Conservation (phyloP, 257 asterid species). For the Ilex asprella region DNA sequence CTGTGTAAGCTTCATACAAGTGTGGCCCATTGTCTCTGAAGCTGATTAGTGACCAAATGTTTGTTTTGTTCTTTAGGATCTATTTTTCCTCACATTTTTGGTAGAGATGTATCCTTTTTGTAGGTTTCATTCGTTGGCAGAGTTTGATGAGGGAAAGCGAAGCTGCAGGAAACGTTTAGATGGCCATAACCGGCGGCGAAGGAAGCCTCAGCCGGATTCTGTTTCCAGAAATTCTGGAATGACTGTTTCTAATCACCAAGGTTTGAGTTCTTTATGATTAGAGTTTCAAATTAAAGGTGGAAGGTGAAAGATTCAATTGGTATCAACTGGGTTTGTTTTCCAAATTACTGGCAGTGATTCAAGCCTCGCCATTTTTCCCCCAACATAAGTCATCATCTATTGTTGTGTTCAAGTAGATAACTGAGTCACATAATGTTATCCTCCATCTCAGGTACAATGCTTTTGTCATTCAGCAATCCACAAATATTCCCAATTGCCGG, state of each 20-base stretch:
- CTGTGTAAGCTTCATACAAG: too few relatives aligned
- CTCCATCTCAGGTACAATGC: slow-evolving; percentile 28
- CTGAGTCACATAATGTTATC: not conserved
- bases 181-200: slow-evolving; percentile 81
- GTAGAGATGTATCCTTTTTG: not conserved
- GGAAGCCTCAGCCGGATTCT: slow-evolving; percentile 77
- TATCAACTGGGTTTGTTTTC: too few relatives aligned
- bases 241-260: slow-evolving; percentile 35
- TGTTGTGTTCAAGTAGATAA: not conserved
- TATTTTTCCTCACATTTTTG: too few relatives aligned
- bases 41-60: too few relatives aligned
- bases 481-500: slow-evolving; percentile 33
- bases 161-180: slow-evolving; percentile 94
- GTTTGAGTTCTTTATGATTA: slow-evolving; percentile 2
- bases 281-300: too few relatives aligned
- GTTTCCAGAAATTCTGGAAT: slow-evolving; percentile 32
- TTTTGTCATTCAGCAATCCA: slow-evolving; percentile 47
- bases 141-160: slow-evolving; percentile 83
- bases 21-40: too few relatives aligned
- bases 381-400: too few relatives aligned
- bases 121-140: slow-evolving; percentile 83
- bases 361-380: too few relatives aligned
- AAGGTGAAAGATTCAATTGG: too few relatives aligned
- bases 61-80: too few relatives aligned
- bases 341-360: too few relatives aligned